A percentile compares a stretch with the other conserved stretches of the same genome.
Evolutionary conservation across 2,329 filamentous ascomycete genomes (phyloP).

Genomic region (Ophiostoma novo-ulmi): DNA sequence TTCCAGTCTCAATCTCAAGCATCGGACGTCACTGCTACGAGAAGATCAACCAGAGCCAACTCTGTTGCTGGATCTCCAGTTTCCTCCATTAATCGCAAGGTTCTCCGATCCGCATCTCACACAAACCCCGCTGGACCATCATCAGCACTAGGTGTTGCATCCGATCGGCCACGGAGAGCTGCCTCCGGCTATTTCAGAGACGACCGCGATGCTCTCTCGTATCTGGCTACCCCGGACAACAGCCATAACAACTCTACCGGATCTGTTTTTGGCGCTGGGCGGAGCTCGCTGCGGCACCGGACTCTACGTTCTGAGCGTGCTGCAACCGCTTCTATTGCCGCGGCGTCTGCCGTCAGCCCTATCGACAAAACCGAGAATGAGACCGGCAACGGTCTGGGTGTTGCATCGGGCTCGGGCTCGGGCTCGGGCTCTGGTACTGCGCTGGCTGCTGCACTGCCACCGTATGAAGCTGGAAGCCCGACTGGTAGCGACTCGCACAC

Average conservation of each 20-base stretch:
- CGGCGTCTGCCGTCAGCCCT: not conserved
- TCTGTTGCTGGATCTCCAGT: conserved; percentile 34
- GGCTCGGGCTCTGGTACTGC: not conserved
- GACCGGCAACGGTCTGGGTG: not conserved
- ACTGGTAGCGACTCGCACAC: conserved; percentile 53
- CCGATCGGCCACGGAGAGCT: conserved; percentile 40
- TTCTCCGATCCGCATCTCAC: conserved; percentile 31
- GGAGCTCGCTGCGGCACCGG: conserved; percentile 39
- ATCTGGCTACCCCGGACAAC: conserved; percentile 54
- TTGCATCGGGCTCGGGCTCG: not conserved
- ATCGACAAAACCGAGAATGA: not conserved
- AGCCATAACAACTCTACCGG: conserved; percentile 4
- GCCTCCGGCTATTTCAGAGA: conserved; percentile 28
- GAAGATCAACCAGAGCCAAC: conserved; percentile 35
- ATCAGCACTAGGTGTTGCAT: conserved; percentile 32
- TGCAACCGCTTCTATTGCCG: not conserved
- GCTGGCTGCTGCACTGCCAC: conserved; percentile 34
- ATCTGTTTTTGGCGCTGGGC: conserved; percentile 29
- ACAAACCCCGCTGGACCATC: conserved; percentile 30
- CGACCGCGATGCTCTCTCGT: conserved; percentile 22
- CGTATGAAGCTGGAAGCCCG: conserved; percentile 49
- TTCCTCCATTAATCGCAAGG: conserved; percentile 32
- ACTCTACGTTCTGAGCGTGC: conserved; percentile 40
- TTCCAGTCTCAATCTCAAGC: conserved; percentile 17
- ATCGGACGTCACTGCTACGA: conserved; percentile 30